phyloP scores from a whole-genome alignment of 805 yeast species.

The Metschnikowia chrysomelidarum region DNA sequence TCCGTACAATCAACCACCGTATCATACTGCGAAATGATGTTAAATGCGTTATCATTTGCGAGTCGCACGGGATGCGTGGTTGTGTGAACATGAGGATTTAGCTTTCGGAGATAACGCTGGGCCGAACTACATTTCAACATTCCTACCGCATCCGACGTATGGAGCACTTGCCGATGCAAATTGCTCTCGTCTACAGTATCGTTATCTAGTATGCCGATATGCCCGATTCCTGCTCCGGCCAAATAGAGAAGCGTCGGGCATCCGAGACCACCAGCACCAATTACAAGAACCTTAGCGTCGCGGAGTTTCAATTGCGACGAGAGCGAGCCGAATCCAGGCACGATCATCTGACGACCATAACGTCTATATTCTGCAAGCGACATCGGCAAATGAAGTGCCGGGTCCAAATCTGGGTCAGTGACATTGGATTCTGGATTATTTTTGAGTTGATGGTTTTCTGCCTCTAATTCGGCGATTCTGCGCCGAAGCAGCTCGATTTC shows the following conservation, averaged over 20 bases:
- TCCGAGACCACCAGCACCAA: conserved; percentile 98
- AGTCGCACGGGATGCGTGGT: conserved; percentile 52
- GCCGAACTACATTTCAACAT: conserved; percentile 81
- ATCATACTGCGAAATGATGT: conserved; percentile 64
- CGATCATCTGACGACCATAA: conserved; percentile 95
- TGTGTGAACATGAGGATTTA: conserved; percentile 70
- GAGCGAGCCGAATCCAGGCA: conserved; percentile 66
- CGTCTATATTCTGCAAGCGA: conserved; percentile 69
- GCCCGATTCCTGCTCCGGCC: conserved; percentile 85
- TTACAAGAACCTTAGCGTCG: conserved; percentile 59
- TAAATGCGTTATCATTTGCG: conserved; percentile 56
- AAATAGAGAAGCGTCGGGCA: conserved; percentile 86
- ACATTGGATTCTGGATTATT: not conserved
- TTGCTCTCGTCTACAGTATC: conserved; percentile 84
- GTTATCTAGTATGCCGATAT: conserved; percentile 81
- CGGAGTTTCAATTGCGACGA: conserved; percentile 57
- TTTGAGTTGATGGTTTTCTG: conserved; percentile 18
- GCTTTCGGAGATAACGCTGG: conserved; percentile 40
- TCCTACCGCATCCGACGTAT: conserved; percentile 65
- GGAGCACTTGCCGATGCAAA: conserved; percentile 86
- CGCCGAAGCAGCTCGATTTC: conserved; percentile 24
- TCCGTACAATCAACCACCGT: conserved; percentile 91
- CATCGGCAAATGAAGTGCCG: conserved; percentile 11
- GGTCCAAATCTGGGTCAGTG: too few species aligned
- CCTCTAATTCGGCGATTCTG: conserved; percentile 21